Conservation (phyloP, 495 filamentous ascomycete genomes). For the Hypomontagnella monticulosa region DNA sequence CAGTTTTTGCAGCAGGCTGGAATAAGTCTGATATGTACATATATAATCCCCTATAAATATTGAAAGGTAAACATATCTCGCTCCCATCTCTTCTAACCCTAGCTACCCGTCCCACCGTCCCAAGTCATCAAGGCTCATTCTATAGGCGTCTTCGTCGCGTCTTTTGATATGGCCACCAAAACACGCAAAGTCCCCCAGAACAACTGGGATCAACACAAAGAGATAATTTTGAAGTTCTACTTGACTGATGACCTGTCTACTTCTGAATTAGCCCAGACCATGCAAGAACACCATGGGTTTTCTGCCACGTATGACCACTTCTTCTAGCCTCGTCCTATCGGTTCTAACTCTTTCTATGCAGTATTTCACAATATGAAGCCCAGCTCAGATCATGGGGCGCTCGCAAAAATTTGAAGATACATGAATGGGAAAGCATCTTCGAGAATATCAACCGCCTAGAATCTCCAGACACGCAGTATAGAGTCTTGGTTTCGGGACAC, state of each 20-base stretch:
- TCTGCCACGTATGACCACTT: conserved; percentile 28
- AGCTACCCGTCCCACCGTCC: background rate
- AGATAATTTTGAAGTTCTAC: conserved; percentile 29
- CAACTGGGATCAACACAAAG: conserved; percentile 34
- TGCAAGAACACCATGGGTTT: conserved; percentile 28
- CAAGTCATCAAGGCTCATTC: background rate
- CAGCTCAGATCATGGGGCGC: conserved; percentile 29
- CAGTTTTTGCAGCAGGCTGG: no score
- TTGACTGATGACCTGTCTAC: conserved; percentile 14
- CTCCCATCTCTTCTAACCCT: background rate
- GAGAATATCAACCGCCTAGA: conserved; percentile 22
- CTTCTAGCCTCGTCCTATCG: background rate
- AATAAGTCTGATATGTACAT: background rate
- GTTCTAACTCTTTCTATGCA: background rate
- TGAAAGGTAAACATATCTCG: background rate
- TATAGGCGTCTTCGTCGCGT: background rate
- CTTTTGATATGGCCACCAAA: conserved; percentile 16
- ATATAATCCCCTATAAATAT: background rate
- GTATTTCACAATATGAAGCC: conserved; percentile 31
- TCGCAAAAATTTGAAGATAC: conserved; percentile 35
- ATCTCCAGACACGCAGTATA: background rate
- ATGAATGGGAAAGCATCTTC: conserved; percentile 32
- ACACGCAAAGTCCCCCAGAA: conserved; percentile 16
- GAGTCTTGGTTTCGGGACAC: conserved; percentile 33
- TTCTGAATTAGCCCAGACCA: conserved; percentile 18